A percentile compares a stretch with the other conserved stretches of the same genome.
Evolutionary conservation across 2,329 filamentous ascomycete genomes (phyloP).

Genomic region (Ophiocordyceps camponoti-rufipedis): DNA sequence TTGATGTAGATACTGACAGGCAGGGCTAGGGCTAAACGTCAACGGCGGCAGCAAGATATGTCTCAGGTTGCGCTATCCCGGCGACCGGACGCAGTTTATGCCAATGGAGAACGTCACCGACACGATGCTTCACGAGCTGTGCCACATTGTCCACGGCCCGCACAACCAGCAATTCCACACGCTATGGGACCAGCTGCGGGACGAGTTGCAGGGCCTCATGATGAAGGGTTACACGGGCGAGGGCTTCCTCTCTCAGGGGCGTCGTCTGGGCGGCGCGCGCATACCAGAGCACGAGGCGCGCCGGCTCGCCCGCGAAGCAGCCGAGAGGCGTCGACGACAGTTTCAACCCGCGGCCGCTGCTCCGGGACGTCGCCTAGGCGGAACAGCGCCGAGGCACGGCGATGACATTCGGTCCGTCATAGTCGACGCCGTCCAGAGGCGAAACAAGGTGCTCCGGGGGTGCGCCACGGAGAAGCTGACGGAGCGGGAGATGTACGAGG

Average conservation of each 20-base stretch:
- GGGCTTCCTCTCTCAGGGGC: conserved; percentile 63
- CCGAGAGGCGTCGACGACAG: conserved; percentile 47
- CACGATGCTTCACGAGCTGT: conserved; percentile 87
- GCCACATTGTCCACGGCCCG: conserved; percentile 70
- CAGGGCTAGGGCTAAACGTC: conserved; percentile 47
- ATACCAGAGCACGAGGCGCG: conserved; percentile 58
- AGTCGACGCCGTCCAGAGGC: conserved; percentile 50
- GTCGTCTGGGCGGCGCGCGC: conserved; percentile 47
- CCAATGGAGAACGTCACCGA: conserved; percentile 66
- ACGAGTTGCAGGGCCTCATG: conserved; percentile 61
- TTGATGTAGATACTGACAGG: no score
- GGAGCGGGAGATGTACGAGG: conserved; percentile 45
- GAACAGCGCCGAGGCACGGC: conserved; percentile 31
- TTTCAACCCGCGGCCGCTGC: conserved; percentile 35
- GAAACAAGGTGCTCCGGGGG: conserved; percentile 47
- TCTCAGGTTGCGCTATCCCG: conserved; percentile 59
- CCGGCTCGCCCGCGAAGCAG: conserved; percentile 53
- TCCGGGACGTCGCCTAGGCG: conserved; percentile 57
- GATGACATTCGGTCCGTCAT: conserved; percentile 57
- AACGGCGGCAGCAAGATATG: conserved; percentile 65
- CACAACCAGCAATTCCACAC: conserved; percentile 72
- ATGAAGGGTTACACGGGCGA: conserved; percentile 82
- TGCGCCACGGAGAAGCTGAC: conserved; percentile 57
- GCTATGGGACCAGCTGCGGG: conserved; percentile 76
- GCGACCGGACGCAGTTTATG: conserved; percentile 59